Conservation (phyloP, 73 alveolate species). For the Tetrahymena thermophila region DNA sequence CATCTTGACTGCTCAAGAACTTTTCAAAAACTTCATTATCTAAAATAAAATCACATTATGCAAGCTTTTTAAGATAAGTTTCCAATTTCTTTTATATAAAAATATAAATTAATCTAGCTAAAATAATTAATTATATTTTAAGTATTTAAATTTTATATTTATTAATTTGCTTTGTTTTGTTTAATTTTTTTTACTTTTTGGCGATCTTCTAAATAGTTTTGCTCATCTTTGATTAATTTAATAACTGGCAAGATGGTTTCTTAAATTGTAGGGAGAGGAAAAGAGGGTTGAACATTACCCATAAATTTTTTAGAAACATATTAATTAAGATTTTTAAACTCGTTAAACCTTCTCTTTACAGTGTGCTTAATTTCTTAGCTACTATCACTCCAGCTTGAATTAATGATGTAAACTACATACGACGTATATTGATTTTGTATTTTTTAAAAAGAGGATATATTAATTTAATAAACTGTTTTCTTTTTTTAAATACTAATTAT, state of each 20-base stretch:
- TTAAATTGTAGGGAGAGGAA: neutral
- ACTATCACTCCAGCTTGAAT: neutral
- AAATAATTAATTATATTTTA: too few relatives aligned
- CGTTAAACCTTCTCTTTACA: neutral
- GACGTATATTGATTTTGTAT: neutral
- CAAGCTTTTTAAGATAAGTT: neutral
- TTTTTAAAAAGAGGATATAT: neutral
- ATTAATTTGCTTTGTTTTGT: too few relatives aligned
- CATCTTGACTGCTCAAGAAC: neutral
- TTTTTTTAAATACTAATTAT: neutral
- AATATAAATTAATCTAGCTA: too few relatives aligned
- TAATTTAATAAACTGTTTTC: neutral
- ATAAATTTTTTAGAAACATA: neutral
- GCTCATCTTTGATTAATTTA: neutral
- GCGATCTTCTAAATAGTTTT: neutral
- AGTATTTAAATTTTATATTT: too few relatives aligned
- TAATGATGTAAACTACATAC: neutral
- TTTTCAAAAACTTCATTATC: neutral
- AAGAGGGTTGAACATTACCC: neutral
- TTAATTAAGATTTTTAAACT: neutral
- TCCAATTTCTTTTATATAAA: neutral
- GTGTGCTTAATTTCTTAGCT: neutral
- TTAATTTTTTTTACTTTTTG: neutral
- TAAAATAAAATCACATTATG: neutral
- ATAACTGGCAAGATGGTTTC: neutral